phyloP scores from a whole-genome alignment of 2,329 filamentous ascomycete genomes.

The Aspergillus alliaceus region DNA sequence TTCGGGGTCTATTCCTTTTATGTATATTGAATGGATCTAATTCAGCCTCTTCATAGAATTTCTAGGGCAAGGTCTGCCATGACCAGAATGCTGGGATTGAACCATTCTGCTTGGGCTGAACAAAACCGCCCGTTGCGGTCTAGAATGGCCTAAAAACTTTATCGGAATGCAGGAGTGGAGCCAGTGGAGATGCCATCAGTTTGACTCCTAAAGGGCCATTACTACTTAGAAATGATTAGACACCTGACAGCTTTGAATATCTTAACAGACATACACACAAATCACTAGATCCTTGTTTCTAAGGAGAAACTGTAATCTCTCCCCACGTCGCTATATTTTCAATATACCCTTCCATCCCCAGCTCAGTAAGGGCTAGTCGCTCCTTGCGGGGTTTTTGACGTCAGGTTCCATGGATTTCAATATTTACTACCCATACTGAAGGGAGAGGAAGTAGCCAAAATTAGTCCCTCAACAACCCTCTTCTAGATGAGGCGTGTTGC shows the following conservation, averaged over 20 bases:
- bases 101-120: background rate
- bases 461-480: background rate
- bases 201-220: background rate
- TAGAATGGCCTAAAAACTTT: conserved; percentile 7
- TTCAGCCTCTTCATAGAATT: background rate
- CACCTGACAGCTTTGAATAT: too few relatives aligned
- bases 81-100: background rate
- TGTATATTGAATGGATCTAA: background rate
- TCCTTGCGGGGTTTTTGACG: background rate
- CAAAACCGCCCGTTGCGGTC: background rate
- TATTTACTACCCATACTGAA: background rate
- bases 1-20: too few relatives aligned
- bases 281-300: too few relatives aligned
- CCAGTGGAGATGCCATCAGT: background rate
- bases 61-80: background rate
- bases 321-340: background rate
- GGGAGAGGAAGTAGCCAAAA: background rate
- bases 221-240: too few relatives aligned
- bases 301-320: background rate
- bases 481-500: background rate
- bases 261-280: too few relatives aligned
- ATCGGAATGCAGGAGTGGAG: conserved; percentile 1
- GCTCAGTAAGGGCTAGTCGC: background rate
- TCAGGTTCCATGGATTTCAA: background rate
- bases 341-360: background rate